Evolutionary conservation across 768 basidiomycete genomes (phyloP), one percentile per base, ranked within the genome.

Genomic region (Pluteus cervinus): DNA sequence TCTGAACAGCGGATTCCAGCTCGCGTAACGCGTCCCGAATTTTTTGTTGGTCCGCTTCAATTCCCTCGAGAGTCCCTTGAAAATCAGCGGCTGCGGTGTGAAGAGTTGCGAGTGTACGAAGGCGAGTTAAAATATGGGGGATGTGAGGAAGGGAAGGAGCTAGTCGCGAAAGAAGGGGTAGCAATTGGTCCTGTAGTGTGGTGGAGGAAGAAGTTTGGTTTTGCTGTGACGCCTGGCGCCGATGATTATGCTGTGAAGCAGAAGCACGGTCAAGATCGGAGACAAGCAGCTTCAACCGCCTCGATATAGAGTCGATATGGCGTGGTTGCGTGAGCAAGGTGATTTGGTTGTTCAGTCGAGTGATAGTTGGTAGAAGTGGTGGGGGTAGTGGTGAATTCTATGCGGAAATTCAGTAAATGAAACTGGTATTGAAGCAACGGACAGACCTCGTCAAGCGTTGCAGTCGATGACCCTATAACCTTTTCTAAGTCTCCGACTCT

Each of bases 231-330:
- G 64, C 56, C 34, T 71, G 63, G 7, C 67, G 66, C 17, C 65
- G 65, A 48, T 63, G 71, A 28, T 56, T 53, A 37, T 65, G 67
- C 53, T 68, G 77, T 11, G 69, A 63, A 9, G 63, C 69, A 23
- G 82, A 78, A 4, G 77, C 74, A 21, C 93, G 81, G 34, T 98
- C 94, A 35, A 99, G 75, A 58, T 99, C 96, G 1, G 91, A 83
- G 10, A 94, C 71, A 12, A 98, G 75, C 6, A 97, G 66, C 52
- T 98, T 99, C 43, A 98, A 75, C 4, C 94, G 81, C 4, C 94
- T 78, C 2, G 93, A 93, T 44, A 97, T 86, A 8, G 90, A 86
- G 58, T 99, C 96, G 34, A 98, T 81, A 53, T 98, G 92, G 11
- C 93, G 80, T 0, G 96, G 94, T 63, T 97, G 92, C 0, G 94